Conservation (phyloP, 2,329 filamentous ascomycete genomes). For the Trichoderma atrobrunneum region DNA sequence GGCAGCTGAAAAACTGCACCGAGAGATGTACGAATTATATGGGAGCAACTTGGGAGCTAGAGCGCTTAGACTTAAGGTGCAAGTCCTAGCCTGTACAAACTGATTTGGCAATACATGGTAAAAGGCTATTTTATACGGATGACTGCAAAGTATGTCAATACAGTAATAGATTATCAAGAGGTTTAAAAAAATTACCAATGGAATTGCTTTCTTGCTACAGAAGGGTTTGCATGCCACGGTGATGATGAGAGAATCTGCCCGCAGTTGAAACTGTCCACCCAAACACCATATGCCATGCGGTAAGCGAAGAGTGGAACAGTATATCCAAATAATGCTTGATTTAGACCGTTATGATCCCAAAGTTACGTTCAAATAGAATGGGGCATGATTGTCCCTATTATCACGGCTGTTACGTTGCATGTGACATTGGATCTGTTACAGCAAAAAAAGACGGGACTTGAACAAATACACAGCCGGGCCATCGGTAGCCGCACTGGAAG, state of each 20-base stretch:
- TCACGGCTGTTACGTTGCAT: neutral
- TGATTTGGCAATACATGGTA: neutral
- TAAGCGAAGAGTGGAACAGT: neutral
- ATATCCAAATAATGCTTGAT: neutral
- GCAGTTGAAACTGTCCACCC: neutral
- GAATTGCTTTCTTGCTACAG: neutral
- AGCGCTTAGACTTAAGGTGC: neutral
- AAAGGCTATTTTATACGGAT: conserved; percentile 4
- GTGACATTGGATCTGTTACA: neutral
- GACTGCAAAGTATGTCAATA: conserved; percentile 8
- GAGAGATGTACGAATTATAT: neutral
- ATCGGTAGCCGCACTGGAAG: neutral
- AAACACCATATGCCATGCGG: neutral
- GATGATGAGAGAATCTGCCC: neutral
- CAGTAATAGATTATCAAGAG: conserved; percentile 1
- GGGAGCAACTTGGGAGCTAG: neutral
- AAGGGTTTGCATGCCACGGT: neutral
- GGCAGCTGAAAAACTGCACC: neutral
- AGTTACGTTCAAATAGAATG: neutral
- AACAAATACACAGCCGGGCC: neutral
- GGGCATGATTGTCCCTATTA: neutral
- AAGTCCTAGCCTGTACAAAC: neutral
- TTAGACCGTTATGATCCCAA: neutral
- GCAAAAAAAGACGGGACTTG: neutral
- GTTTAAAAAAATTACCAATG: neutral